Base-by-base conservation (phyloP, 192 early-diverging fungal species). In the Mycoemilia scoparia region DNA sequence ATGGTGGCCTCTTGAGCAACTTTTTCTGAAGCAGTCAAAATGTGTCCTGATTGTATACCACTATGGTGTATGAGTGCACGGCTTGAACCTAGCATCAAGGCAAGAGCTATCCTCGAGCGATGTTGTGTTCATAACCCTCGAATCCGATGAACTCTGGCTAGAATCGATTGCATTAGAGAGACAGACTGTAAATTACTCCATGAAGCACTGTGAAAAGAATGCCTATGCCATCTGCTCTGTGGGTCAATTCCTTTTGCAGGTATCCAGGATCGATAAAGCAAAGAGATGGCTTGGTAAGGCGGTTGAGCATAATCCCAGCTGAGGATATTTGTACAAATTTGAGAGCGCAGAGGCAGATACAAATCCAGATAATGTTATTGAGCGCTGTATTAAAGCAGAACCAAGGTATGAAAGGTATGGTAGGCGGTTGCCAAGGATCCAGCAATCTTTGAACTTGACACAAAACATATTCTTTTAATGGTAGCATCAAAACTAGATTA, bases 371-470 rank as follows among this genome's bases (percentile, higher is more conserved):
- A n/a, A n/a, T n/a, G n/a, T n/a, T n/a, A n/a, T n/a, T n/a, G n/a
- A n/a, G n/a, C n/a, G n/a, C n/a, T 96, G 87, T 49, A 57, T 63
- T 1, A 60, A 54, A 3, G 79, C 87, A 2, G 81, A 86, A 38
- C 93, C 93, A 11, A 62, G 70, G 28, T 88, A 98, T 50, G 93
- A 91, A 81, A 87, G 47, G 28, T 59, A 35, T 98, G 93, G 93
- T 78, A 79, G 33, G 32, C 51, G 0, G 67, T 76, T 10, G 59
- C 82, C 9, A 98, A 98, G 59, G 68, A 77, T 45, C 53, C 59
- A 1, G 38, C 15, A 2, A 62, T 52, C 15, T 45, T 50, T 17
- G 32, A 43, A 1, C 38, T 52, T 10, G 21, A 52, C 1, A 27
- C 29, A 12, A 25, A 2, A 5, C 44, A 51, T 1, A 29, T 54